Evolutionary conservation across 257 asterid species (phyloP).

Genomic region (Solanum clarkiae): DNA sequence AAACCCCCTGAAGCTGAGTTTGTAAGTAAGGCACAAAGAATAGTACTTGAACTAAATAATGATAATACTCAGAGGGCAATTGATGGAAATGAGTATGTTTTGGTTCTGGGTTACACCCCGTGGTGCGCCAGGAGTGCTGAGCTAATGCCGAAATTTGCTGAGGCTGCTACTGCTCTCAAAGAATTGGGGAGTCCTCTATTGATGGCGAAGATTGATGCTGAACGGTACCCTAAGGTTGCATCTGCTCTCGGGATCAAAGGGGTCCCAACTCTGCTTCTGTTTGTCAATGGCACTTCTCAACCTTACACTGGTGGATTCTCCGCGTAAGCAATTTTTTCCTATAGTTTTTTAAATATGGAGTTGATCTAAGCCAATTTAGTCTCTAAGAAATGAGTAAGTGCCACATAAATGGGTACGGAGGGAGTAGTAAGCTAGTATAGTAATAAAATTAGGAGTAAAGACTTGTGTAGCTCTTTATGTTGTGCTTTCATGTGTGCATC

Average conservation of each 20-base stretch:
- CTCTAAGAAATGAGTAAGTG: not conserved
- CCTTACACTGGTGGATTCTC: constrained; percentile 89
- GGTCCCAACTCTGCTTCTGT: constrained; percentile 72
- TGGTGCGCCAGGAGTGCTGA: constrained; percentile 93
- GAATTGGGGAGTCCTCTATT: constrained; percentile 42
- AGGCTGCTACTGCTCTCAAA: constrained; percentile 79
- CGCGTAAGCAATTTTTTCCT: constrained; percentile 36
- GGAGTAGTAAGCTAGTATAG: not conserved
- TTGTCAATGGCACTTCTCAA: constrained; percentile 69
- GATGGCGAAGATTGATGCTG: constrained; percentile 86
- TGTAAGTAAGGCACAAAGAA: constrained; percentile 76
- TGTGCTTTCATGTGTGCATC: not conserved
- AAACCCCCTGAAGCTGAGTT: constrained; percentile 51
- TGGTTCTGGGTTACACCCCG: constrained; percentile 89
- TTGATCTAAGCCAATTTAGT: not conserved
- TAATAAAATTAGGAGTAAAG: not conserved
- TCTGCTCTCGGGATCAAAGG: constrained; percentile 64
- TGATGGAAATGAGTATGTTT: constrained; percentile 64
- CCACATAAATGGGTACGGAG: not conserved
- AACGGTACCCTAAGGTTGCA: constrained; percentile 71
- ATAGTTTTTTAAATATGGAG: not conserved
- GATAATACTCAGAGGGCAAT: constrained; percentile 48
- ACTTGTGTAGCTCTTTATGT: not conserved
- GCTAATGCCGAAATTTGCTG: constrained; percentile 90
- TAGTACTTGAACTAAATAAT: constrained; percentile 63